These are phyloP conservation scores for Cordyceps farinosa DNA, from an alignment of 2,329 filamentous ascomycete species.

Conservation along the genomic window DNA sequence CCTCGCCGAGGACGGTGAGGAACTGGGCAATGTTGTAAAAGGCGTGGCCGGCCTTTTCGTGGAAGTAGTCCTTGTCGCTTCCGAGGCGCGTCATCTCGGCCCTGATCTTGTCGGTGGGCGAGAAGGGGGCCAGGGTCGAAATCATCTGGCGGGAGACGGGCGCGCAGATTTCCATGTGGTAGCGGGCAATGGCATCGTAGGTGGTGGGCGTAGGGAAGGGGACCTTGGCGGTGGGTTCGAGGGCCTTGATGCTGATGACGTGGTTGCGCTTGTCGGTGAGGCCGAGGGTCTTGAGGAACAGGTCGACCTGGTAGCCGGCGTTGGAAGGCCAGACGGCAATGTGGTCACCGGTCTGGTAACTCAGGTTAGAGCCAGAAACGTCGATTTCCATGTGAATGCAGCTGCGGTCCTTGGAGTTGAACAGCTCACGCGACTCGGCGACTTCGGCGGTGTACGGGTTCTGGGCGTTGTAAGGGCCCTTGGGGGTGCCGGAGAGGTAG, in stretches of 20 bases:
- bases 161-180: slow-evolving; percentile 95
- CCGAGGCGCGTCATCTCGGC: slow-evolving; percentile 85
- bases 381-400: slow-evolving; percentile 96
- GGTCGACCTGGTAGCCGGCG: slow-evolving; percentile 84
- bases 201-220: slow-evolving; percentile 97
- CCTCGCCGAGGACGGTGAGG: slow-evolving; percentile 67
- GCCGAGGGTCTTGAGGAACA: slow-evolving; percentile 76
- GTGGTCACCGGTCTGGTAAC: slow-evolving; percentile 95
- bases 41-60: slow-evolving; percentile 74
- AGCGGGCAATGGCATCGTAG: slow-evolving; percentile 87
- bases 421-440: slow-evolving; percentile 83
- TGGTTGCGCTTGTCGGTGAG: slow-evolving; percentile 72
- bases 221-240: slow-evolving; percentile 94
- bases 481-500: slow-evolving; percentile 80
- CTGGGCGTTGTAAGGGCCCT: slow-evolving; percentile 91
- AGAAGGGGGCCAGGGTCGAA: slow-evolving; percentile 80
- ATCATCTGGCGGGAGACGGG: slow-evolving; percentile 96
- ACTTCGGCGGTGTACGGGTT: slow-evolving; percentile 97
- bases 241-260: slow-evolving; percentile 83
- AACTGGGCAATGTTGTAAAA: slow-evolving; percentile 89
- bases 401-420: slow-evolving; percentile 84
- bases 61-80: slow-evolving; percentile 92
- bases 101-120: slow-evolving; percentile 80
- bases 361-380: slow-evolving; percentile 81
- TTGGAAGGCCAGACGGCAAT: slow-evolving; percentile 98